Conservation (phyloP, 768 basidiomycete genomes). For the Hericium coralloides region DNA sequence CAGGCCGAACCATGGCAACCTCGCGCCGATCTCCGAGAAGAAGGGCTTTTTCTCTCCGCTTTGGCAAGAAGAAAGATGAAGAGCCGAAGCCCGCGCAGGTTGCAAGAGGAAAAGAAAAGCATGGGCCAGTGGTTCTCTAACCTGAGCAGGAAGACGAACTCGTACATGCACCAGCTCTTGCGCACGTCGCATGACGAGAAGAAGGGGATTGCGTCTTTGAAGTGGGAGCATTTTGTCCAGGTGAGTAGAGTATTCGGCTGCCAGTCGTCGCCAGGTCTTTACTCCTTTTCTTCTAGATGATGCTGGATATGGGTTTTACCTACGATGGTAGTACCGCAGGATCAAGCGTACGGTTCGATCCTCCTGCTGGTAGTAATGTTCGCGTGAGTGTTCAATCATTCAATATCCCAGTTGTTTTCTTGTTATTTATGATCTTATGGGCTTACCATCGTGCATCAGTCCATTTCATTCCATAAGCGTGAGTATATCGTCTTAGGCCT, state of each 20-base stretch:
- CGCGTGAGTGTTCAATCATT: conserved; percentile 1
- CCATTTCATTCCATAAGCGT: conserved; percentile 26
- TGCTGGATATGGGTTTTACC: conserved; percentile 23
- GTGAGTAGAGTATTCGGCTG: conserved; percentile 1
- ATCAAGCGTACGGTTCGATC: conserved; percentile 24
- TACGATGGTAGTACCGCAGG: conserved; percentile 22
- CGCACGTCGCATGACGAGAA: conserved; percentile 14
- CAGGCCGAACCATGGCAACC: conserved; percentile 47
- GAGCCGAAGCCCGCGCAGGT: conserved; percentile 25
- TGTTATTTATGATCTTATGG: neutral
- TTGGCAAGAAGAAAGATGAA: conserved; percentile 32
- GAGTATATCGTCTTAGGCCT: neutral
- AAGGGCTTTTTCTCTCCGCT: conserved; percentile 44
- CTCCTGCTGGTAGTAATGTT: conserved; percentile 14
- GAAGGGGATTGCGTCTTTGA: conserved; percentile 18
- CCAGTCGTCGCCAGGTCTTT: neutral
- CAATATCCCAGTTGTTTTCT: neutral
- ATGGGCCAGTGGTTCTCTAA: conserved; percentile 11
- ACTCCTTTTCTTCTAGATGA: conserved; percentile 13
- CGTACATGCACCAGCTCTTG: conserved; percentile 15
- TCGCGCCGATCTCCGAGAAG: conserved; percentile 36
- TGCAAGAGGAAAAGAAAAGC: conserved; percentile 28
- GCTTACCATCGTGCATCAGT: neutral
- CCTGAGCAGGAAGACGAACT: conserved; percentile 14
- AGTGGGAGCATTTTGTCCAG: conserved; percentile 26